Evolutionary conservation across 768 basidiomycete genomes (phyloP).

Genomic region (Pilatotrama ljubarskyi): DNA sequence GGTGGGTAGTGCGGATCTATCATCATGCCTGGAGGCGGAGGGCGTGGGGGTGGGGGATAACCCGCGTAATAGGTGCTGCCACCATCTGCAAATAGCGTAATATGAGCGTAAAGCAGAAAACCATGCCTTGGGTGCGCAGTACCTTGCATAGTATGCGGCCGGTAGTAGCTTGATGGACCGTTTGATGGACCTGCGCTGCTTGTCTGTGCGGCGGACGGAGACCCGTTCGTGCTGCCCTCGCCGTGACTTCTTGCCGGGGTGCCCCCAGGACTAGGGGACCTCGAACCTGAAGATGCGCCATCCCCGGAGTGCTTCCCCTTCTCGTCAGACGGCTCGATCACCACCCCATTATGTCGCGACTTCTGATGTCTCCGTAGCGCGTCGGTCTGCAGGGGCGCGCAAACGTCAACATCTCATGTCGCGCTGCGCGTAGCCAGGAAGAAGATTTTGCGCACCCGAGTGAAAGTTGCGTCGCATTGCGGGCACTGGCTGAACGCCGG

Average conservation of each 20-base stretch:
- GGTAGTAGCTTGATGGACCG: constrained; percentile 61
- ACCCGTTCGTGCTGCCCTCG: constrained; percentile 26
- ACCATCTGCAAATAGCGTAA: neutral
- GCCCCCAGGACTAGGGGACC: constrained; percentile 51
- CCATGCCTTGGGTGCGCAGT: constrained; percentile 6
- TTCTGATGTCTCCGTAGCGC: constrained; percentile 80
- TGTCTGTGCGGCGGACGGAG: constrained; percentile 33
- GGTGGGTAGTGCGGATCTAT: constrained; percentile 46
- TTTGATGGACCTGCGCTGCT: constrained; percentile 38
- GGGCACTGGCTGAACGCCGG: constrained; percentile 46
- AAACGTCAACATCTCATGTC: neutral
- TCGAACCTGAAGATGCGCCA: constrained; percentile 41
- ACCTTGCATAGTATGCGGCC: constrained; percentile 52
- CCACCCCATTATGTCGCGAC: constrained; percentile 71
- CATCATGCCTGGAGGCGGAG: constrained; percentile 39
- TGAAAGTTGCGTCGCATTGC: constrained; percentile 79
- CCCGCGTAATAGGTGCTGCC: constrained; percentile 31
- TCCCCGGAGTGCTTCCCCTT: constrained; percentile 27
- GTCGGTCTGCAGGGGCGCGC: constrained; percentile 55
- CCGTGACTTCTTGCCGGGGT: constrained; percentile 47
- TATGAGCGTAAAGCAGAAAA: neutral
- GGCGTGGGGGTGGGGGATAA: constrained; percentile 38
- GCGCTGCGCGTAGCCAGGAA: neutral
- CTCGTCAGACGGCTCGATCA: constrained; percentile 51
- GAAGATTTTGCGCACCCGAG: constrained; percentile 53